A percentile compares a stretch with the other conserved stretches of the same genome.
Evolutionary conservation across 2,329 filamentous ascomycete genomes (phyloP).

Genomic region (Calonectria hawksworthii): DNA sequence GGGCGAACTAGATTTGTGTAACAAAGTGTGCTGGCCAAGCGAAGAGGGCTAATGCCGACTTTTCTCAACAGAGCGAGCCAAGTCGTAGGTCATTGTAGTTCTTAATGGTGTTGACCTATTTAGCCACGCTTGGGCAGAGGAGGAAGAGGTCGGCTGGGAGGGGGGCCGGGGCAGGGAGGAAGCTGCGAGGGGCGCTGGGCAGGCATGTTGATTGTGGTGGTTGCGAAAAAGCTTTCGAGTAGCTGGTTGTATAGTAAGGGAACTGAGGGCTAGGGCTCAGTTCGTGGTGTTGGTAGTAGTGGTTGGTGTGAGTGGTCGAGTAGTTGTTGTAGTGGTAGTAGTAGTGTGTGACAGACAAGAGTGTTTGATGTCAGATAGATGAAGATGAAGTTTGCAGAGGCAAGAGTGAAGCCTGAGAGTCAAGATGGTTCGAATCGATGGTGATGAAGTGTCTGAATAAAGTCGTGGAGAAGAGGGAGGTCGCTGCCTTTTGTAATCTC

Average conservation of each 20-base stretch:
- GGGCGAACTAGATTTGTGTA: slow-evolving; percentile 39
- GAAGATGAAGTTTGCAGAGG: slow-evolving; percentile 25
- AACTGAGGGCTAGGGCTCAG: slow-evolving; percentile 43
- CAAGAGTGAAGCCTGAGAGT: slow-evolving; percentile 35
- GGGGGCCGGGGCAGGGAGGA: slow-evolving; percentile 76
- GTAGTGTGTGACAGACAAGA: slow-evolving; percentile 10
- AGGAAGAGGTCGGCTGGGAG: slow-evolving; percentile 74
- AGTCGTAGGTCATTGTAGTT: slow-evolving; percentile 15
- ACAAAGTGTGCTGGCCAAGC: slow-evolving; percentile 31
- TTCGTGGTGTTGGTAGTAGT: slow-evolving; percentile 35
- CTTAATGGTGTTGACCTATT: slow-evolving; percentile 32
- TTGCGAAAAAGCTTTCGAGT: slow-evolving; percentile 33
- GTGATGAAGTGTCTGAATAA: slow-evolving; percentile 34
- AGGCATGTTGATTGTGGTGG: slow-evolving; percentile 59
- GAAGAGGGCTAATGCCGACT: slow-evolving; percentile 10
- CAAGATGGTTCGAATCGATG: slow-evolving; percentile 41
- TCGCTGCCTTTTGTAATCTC: slow-evolving; percentile 49
- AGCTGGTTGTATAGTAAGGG: slow-evolving; percentile 17
- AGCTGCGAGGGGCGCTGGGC: slow-evolving; percentile 75
- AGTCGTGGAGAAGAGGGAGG: slow-evolving; percentile 45
- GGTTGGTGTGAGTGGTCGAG: slow-evolving; percentile 22
- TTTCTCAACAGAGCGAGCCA: slow-evolving; percentile 28
- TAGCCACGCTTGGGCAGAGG: slow-evolving; percentile 74
- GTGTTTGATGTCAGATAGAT: slow-evolving; percentile 23
- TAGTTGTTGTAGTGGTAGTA: slow-evolving; percentile 14